These are phyloP conservation scores for Ananas comosus DNA, from an alignment of 176 grass and related monocot species.

Conservation along the genomic window DNA sequence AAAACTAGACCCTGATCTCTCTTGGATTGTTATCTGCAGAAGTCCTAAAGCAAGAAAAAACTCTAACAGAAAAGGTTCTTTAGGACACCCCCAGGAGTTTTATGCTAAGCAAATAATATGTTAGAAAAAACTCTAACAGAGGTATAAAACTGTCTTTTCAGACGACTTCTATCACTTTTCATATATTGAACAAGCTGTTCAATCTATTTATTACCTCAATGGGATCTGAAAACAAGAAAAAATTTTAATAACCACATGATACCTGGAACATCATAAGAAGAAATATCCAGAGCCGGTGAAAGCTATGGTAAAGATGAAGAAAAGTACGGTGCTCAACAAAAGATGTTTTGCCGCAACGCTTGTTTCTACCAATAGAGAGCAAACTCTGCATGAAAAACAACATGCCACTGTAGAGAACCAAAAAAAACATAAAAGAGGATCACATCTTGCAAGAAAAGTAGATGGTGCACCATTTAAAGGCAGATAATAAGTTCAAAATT, in stretches of 20 bases:
- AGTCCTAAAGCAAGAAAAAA: neutral
- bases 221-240: neutral
- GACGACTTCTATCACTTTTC: neutral
- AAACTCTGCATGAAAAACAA: conserved; percentile 38
- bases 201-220: too few species aligned
- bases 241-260: neutral
- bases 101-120: neutral
- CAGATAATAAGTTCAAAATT: conserved; percentile 1
- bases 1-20: too few species aligned
- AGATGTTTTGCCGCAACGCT: conserved; percentile 94
- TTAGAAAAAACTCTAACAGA: too few species aligned
- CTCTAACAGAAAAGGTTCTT: neutral
- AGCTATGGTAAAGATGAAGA: conserved; percentile 98
- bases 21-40: neutral
- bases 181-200: too few species aligned
- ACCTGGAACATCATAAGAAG: conserved; percentile 98
- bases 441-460: neutral
- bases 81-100: neutral
- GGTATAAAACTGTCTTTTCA: neutral
- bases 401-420: neutral
- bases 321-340: conserved; percentile 95
- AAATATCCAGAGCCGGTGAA: conserved; percentile 97
- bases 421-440: neutral
- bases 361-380: conserved; percentile 23
- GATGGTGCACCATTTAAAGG: neutral